Conservation (phyloP, 176 grass and related monocot genomes). For the Otatea glauca region DNA sequence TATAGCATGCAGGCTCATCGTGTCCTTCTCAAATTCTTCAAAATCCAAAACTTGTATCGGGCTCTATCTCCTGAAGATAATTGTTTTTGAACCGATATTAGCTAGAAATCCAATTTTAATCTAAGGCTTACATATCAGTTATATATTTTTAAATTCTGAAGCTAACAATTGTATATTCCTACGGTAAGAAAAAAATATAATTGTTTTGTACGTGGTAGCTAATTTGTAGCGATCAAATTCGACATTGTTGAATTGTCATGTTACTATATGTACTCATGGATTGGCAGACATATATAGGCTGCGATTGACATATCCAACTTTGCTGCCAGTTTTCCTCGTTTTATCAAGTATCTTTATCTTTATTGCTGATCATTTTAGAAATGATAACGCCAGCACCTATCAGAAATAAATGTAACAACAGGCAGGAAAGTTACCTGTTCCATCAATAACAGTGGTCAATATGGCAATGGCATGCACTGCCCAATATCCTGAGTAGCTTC, state of each 20-base stretch:
- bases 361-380: slow-evolving; percentile 43
- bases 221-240: neutral
- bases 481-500: slow-evolving; percentile 45
- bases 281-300: neutral
- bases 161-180: neutral
- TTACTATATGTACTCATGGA: neutral
- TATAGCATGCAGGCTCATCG: no score
- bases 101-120: no score
- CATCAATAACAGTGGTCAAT: slow-evolving; percentile 46
- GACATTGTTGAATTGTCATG: no score
- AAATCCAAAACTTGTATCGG: no score
- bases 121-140: no score
- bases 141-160: no score
- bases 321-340: neutral
- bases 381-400: slow-evolving; percentile 36
- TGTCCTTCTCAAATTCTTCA: no score
- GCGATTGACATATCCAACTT: neutral
- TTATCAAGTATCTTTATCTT: neutral
- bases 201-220: neutral
- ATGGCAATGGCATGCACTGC: slow-evolving; percentile 18
- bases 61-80: no score
- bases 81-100: no score
- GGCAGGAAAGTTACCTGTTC: slow-evolving; percentile 49
- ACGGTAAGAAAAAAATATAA: neutral
- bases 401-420: slow-evolving; percentile 23